phyloP scores from a whole-genome alignment of 208 protist genomes.

The Leishmania amazonensis region DNA sequence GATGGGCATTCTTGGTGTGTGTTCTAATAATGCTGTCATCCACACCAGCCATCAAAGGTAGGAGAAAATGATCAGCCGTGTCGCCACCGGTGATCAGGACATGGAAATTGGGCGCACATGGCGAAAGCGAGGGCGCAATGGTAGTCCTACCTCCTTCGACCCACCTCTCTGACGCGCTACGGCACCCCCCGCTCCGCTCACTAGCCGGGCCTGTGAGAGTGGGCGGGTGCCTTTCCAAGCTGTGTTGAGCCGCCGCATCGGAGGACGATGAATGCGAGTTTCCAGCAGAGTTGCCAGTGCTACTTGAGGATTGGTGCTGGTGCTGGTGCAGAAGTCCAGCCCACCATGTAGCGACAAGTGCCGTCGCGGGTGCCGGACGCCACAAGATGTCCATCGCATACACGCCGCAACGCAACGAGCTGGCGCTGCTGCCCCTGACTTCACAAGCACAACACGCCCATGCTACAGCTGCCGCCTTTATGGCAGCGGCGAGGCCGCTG shows the following conservation, averaged over 20 bases:
- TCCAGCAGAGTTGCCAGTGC: no score
- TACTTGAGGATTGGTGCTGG: no score
- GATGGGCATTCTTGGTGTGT: neutral
- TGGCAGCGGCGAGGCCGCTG: constrained; percentile 10
- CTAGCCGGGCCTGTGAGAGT: neutral
- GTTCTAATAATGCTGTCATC: neutral
- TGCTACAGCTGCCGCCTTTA: constrained; percentile 11
- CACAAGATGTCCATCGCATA: constrained; percentile 10
- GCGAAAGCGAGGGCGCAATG: neutral
- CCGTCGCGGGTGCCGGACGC: constrained; percentile 14
- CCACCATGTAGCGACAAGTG: constrained; percentile 11
- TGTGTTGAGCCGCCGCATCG: neutral
- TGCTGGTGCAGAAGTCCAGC: constrained; percentile 1
- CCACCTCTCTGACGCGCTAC: neutral
- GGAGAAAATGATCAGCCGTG: constrained; percentile 2
- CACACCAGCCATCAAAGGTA: constrained; percentile 5
- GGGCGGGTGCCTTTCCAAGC: neutral
- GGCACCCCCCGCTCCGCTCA: neutral
- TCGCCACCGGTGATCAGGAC: constrained; percentile 17
- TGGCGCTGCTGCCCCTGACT: neutral
- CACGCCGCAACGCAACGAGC: neutral
- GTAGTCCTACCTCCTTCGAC: neutral
- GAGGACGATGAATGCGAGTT: neutral
- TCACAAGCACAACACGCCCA: constrained; percentile 6
- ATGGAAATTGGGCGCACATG: neutral